phyloP scores from a whole-genome alignment of 768 basidiomycete species.

The Ramaria sp. region DNA sequence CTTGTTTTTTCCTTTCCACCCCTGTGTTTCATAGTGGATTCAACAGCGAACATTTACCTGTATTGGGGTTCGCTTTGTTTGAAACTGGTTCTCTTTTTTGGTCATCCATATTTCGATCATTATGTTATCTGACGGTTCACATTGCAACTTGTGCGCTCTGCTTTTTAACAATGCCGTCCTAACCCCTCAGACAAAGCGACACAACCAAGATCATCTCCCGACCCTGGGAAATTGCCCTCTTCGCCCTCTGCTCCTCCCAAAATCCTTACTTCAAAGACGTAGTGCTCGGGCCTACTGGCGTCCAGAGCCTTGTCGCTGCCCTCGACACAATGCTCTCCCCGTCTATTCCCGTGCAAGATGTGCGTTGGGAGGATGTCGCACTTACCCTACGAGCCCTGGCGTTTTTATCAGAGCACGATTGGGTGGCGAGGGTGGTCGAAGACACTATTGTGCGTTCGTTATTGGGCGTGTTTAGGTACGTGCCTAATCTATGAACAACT shows the following conservation, averaged over 20 bases:
- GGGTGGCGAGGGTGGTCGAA: not conserved
- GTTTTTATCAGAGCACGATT: slow-evolving; percentile 2
- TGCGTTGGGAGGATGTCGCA: slow-evolving; percentile 2
- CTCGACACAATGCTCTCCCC: not conserved
- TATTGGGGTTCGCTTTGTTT: not conserved
- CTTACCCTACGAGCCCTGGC: not conserved
- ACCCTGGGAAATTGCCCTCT: not conserved
- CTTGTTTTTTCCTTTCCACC: too few relatives aligned
- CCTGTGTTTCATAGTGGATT: too few relatives aligned
- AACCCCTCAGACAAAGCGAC: not conserved
- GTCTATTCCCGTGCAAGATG: not conserved
- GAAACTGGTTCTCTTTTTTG: not conserved
- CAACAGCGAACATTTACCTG: too few relatives aligned
- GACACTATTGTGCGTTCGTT: not conserved
- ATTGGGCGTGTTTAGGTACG: slow-evolving; percentile 3
- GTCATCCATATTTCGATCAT: not conserved
- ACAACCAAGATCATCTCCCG: not conserved
- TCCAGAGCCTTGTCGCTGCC: not conserved
- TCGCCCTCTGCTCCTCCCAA: not conserved
- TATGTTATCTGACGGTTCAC: too few relatives aligned
- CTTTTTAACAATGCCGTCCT: not conserved
- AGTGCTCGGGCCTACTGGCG: not conserved
- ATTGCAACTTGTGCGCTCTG: too few relatives aligned
- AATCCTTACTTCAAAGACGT: not conserved
- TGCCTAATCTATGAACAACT: not conserved